Percentiles rank a stretch among this genome's conserved stretches.
Conservation (phyloP, 2,329 filamentous ascomycete species). For the Ceratocystiopsis brevicomis region DNA sequence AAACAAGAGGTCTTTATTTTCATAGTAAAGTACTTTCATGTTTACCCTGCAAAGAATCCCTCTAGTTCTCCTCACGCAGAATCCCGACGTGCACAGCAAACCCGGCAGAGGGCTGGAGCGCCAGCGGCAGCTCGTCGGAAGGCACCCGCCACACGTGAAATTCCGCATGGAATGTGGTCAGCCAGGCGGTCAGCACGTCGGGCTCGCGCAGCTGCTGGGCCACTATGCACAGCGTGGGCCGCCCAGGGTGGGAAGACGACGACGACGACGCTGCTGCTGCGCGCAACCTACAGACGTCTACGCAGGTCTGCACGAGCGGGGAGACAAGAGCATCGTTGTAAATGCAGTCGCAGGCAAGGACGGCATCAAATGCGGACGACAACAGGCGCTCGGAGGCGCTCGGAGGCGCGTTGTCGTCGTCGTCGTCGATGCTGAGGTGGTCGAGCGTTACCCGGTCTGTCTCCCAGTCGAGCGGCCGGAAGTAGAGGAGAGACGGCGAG, state of each 20-base stretch:
- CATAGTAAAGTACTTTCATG: no score
- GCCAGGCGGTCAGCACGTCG: slow-evolving; percentile 70
- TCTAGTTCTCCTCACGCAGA: slow-evolving; percentile 16
- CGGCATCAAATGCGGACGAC: slow-evolving; percentile 40
- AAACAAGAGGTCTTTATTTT: no score
- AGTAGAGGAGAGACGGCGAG: slow-evolving; percentile 22
- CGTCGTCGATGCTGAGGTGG: background rate
- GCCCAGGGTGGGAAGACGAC: slow-evolving; percentile 1
- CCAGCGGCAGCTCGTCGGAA: slow-evolving; percentile 38
- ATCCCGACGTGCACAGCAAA: slow-evolving; percentile 71
- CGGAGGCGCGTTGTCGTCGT: background rate
- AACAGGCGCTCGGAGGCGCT: background rate
- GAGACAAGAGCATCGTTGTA: slow-evolving; percentile 78
- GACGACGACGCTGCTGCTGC: slow-evolving; percentile 3
- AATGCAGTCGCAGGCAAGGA: slow-evolving; percentile 83
- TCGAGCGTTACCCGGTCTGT: slow-evolving; percentile 29
- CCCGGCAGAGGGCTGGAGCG: slow-evolving; percentile 44
- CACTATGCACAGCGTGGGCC: slow-evolving; percentile 55
- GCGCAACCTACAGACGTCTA: slow-evolving; percentile 48
- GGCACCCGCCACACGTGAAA: slow-evolving; percentile 67
- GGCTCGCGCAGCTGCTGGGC: slow-evolving; percentile 77
- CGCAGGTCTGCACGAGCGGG: slow-evolving; percentile 67
- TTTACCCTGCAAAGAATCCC: no score
- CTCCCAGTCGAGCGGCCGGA: slow-evolving; percentile 70
- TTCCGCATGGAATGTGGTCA: slow-evolving; percentile 41